Base-by-base conservation (phyloP, 2,329 filamentous ascomycete genomes). In the Diaporthe amygdali region DNA sequence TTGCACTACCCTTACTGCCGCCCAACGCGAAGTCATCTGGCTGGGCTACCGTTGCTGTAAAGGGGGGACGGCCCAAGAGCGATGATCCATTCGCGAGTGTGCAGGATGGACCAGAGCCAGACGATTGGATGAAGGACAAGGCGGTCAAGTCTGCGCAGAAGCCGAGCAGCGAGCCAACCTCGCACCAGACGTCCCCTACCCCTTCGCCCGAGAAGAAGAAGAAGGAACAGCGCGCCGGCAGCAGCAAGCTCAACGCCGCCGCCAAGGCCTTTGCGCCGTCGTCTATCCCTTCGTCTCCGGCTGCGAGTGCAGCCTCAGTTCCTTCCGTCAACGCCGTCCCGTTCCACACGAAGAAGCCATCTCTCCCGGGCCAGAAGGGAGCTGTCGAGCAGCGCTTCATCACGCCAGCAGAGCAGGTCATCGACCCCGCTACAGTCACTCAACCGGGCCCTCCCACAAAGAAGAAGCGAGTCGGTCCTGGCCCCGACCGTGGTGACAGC, bases 251-350 rank as follows among this genome's bases (percentile, higher is more conserved):
- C 25, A 76, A 76, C 56, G 75, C 76, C 1, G 47, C 66, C 2
- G 75, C 74, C 30, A 66, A 73, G 55, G 56, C 73, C 41, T 77
- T 76, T 22, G 46, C 69, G 2, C 73, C 74, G 10, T 47, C 67
- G 8, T 52, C 68, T 17, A n/a, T 46, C 3, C 46, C 64, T 12
- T 37, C 68, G 2, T 70, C 71, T n/a, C 54, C 68, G 2, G 15
- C 63, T 7, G 15, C 8, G 32, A 64, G 54, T 9, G 54, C 41
- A 10, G 25, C 20, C 20, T 67, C 71, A 20, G 46, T 39, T 39
- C 22, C 44, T 8, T 39, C 66, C 30, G 39, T 39, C 14, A 22
- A 32, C 25, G 37, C 59, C 22, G 55, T 32, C 8, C 32, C 66
- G 10, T 39, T 32, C 39, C 71, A 68, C 46, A 44, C 20, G 14